Conservation (phyloP, 345 rosid species). For the Leavenworthia alabamica region DNA sequence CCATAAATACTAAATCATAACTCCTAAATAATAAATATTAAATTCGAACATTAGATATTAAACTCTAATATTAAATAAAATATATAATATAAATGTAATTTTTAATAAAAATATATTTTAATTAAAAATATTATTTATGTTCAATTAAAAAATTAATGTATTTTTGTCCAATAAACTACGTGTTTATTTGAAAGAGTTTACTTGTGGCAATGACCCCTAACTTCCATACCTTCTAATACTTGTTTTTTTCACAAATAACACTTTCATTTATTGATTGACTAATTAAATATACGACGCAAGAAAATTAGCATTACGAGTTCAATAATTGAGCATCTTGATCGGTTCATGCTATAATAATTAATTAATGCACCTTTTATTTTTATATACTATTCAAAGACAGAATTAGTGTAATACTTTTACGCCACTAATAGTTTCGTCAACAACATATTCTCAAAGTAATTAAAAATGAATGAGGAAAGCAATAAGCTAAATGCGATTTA, state of each 20-base stretch:
- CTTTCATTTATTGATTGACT: neutral
- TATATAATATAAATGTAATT: no score
- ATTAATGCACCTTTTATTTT: neutral
- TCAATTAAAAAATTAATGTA: no score
- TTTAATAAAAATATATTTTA: no score
- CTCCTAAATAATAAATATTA: no score
- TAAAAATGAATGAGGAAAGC: neutral
- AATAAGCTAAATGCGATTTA: slow-evolving; percentile 1
- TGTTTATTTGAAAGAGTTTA: no score
- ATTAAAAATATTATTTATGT: no score
- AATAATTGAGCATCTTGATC: neutral
- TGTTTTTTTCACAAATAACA: neutral
- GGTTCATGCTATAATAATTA: neutral
- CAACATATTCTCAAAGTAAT: neutral
- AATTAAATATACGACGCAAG: neutral
- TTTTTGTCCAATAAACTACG: no score
- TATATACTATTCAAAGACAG: neutral
- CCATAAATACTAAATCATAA: no score
- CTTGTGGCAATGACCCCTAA: no score
- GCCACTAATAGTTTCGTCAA: neutral
- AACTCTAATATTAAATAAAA: no score
- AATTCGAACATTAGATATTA: no score
- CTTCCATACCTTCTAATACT: no score
- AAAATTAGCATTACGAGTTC: neutral
- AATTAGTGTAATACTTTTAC: neutral